phyloP scores from a whole-genome alignment of 202 grass and related monocot genomes.

The Panicum virgatum region DNA sequence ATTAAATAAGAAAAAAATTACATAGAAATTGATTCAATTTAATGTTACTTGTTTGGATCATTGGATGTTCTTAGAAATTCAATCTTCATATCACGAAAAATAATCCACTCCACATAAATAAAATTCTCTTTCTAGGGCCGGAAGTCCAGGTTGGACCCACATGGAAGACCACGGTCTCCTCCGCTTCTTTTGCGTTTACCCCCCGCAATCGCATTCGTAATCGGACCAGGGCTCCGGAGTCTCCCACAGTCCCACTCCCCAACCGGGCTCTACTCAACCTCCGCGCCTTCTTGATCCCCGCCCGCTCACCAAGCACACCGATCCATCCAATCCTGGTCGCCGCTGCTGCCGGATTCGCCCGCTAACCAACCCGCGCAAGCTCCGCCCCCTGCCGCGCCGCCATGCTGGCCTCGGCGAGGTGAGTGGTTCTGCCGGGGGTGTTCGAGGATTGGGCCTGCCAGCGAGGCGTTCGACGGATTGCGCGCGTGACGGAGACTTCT shows the following conservation, averaged over 20 bases:
- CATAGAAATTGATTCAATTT: too few species aligned
- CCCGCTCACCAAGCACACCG: not conserved
- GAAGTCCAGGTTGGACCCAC: not conserved
- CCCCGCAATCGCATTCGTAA: not conserved
- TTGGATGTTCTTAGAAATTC: too few species aligned
- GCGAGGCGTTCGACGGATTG: constrained; percentile 37
- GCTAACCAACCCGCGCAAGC: not conserved
- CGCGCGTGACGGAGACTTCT: constrained; percentile 1
- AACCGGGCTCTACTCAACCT: not conserved
- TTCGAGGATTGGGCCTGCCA: not conserved
- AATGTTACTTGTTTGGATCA: too few species aligned
- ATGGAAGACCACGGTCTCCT: not conserved
- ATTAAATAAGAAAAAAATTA: too few species aligned
- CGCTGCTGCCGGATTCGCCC: not conserved
- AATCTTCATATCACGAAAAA: too few species aligned
- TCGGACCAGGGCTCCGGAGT: not conserved
- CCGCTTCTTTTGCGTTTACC: not conserved
- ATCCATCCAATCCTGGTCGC: not conserved
- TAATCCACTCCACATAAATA: too few species aligned
- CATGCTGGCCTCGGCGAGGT: constrained; percentile 45
- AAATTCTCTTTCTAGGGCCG: too few species aligned
- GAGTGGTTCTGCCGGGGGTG: not conserved
- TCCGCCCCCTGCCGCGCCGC: not conserved
- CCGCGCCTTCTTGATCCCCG: not conserved
- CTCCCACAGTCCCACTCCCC: not conserved